These are phyloP conservation scores for Metarhizium guizhouense DNA, from an alignment of 2,329 filamentous ascomycete species.

Conservation along the genomic window DNA sequence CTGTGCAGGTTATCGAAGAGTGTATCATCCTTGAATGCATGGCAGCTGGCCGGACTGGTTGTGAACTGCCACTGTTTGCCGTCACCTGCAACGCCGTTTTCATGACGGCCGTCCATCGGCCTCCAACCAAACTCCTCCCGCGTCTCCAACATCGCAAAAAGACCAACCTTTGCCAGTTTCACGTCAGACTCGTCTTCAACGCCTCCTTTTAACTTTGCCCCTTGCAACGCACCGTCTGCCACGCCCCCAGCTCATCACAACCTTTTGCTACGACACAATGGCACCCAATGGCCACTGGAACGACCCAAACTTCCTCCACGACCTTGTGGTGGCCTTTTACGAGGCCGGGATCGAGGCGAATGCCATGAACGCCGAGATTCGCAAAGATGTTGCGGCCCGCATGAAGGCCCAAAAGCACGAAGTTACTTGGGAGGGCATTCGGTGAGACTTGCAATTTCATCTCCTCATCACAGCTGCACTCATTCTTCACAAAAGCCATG, in stretches of 20 bases:
- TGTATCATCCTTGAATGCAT: not conserved
- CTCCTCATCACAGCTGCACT: not conserved
- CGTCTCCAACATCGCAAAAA: not conserved
- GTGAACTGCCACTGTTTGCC: not conserved
- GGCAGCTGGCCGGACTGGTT: not conserved
- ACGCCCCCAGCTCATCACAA: not conserved
- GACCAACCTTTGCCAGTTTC: too few species aligned
- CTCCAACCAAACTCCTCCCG: not conserved
- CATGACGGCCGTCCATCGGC: not conserved
- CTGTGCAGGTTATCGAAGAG: not conserved
- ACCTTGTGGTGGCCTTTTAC: constrained; percentile 25
- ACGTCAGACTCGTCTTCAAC: too few species aligned
- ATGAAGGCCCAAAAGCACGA: constrained; percentile 22
- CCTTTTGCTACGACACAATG: constrained; percentile 8
- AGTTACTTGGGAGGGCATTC: constrained; percentile 36
- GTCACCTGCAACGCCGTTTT: not conserved
- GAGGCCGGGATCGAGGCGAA: constrained; percentile 16
- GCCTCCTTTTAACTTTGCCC: not conserved
- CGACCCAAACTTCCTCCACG: constrained; percentile 22
- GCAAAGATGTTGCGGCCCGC: constrained; percentile 21
- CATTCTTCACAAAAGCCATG: too few species aligned
- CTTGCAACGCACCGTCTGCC: not conserved
- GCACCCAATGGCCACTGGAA: constrained; percentile 19
- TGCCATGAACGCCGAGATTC: constrained; percentile 18
- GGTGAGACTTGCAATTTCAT: constrained; percentile 23